Evolutionary conservation across 768 basidiomycete species (phyloP).

Genomic region (Boletus bicolor): DNA sequence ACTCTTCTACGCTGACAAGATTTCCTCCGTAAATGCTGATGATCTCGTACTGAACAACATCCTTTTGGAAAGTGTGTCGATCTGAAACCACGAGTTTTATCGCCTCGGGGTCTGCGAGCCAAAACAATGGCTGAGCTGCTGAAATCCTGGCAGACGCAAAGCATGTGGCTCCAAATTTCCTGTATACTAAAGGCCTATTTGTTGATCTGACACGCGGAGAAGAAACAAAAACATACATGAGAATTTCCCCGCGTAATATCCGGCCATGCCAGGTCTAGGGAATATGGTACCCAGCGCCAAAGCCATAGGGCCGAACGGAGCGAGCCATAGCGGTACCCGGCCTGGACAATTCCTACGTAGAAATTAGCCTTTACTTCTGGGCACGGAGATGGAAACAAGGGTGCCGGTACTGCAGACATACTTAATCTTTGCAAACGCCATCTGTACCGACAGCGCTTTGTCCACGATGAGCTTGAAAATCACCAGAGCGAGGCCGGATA

Average conservation of each 20-base stretch:
- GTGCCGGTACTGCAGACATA: neutral
- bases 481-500: constrained; percentile 1
- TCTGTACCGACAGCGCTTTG: constrained; percentile 2
- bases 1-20: constrained; percentile 40
- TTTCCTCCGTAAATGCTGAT: constrained; percentile 47
- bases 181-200: constrained; percentile 30
- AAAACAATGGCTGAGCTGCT: constrained; percentile 33
- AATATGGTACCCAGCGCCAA: constrained; percentile 31
- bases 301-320: constrained; percentile 31
- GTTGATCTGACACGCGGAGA: neutral
- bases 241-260: constrained; percentile 35
- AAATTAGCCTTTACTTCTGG: neutral
- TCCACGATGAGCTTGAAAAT: constrained; percentile 5
- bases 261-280: constrained; percentile 35
- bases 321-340: constrained; percentile 24
- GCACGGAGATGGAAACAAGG: neutral
- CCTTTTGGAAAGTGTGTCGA: constrained; percentile 39
- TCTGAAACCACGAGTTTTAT: constrained; percentile 36
- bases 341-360: constrained; percentile 21
- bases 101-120: constrained; percentile 44
- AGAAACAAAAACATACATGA: constrained; percentile 27
- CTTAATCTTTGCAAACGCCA: constrained; percentile 19
- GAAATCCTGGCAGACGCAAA: constrained; percentile 36
- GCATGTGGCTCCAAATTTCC: constrained; percentile 37
- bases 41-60: constrained; percentile 37